Conservation (phyloP, 2,329 filamentous ascomycete species). For the Colletotrichum paranaense region DNA sequence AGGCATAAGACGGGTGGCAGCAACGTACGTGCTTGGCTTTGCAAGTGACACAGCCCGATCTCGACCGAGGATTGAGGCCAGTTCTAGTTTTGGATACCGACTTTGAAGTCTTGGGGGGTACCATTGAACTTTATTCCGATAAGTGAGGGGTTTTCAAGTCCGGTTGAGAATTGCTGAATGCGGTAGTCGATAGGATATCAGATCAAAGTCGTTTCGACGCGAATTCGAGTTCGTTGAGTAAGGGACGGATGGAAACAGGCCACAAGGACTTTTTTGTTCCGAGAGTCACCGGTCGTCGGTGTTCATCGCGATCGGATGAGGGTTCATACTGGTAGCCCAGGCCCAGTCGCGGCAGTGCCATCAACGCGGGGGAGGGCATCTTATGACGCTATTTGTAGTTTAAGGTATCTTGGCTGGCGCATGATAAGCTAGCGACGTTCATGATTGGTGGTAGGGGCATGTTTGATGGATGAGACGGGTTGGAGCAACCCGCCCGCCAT, state of each 20-base stretch:
- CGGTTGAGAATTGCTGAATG: neutral
- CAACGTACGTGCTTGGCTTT: slow-evolving; percentile 43
- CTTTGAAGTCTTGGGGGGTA: slow-evolving; percentile 13
- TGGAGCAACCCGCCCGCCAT: neutral
- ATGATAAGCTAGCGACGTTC: slow-evolving; percentile 15
- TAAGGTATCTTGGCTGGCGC: neutral
- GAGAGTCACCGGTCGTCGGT: neutral
- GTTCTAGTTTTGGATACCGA: slow-evolving; percentile 19
- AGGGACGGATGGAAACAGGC: neutral
- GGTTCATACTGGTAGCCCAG: neutral
- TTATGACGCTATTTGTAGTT: slow-evolving; percentile 24
- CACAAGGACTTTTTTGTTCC: neutral
- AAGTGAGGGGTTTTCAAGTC: neutral
- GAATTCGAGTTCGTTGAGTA: neutral
- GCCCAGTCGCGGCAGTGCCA: slow-evolving; percentile 2
- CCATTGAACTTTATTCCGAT: slow-evolving; percentile 13
- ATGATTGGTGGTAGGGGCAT: slow-evolving; percentile 14
- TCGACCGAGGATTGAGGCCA: slow-evolving; percentile 39
- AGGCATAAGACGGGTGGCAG: neutral
- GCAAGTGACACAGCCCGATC: slow-evolving; percentile 45
- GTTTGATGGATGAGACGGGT: neutral
- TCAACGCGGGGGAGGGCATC: slow-evolving; percentile 23
- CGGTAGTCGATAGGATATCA: neutral
- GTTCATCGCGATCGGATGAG: neutral
- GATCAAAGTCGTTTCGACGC: neutral